A percentile compares a stretch with the other conserved stretches of the same genome.
Evolutionary conservation across 805 yeast species (phyloP).

Genomic region (Isabelozyma heimii): DNA sequence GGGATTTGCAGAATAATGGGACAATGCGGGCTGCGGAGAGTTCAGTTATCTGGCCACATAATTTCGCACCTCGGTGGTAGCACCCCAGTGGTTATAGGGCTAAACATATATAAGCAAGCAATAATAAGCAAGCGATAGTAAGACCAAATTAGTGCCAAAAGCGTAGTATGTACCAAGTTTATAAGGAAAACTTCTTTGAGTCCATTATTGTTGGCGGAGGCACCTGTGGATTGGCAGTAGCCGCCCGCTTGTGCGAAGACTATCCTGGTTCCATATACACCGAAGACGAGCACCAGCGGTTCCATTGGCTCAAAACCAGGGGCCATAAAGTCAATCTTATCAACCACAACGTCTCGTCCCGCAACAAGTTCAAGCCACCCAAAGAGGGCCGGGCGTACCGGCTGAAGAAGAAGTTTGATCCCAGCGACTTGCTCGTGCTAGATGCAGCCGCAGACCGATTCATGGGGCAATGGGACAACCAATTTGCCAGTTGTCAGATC

Average conservation of each 20-base stretch:
- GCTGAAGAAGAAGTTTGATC: constrained; percentile 13
- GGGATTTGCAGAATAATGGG: constrained; percentile 30
- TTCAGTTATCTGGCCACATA: neutral
- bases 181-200: constrained; percentile 24
- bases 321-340: constrained; percentile 25
- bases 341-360: constrained; percentile 10
- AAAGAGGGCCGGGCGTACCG: constrained; percentile 5
- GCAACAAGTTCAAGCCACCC: constrained; percentile 8
- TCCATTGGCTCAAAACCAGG: constrained; percentile 41
- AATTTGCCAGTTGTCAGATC: constrained; percentile 39
- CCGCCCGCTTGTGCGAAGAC: constrained; percentile 41
- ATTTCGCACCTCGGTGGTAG: neutral
- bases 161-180: constrained; percentile 1
- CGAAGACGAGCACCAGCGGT: constrained; percentile 47
- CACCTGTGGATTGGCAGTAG: constrained; percentile 41
- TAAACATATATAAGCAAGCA: too few relatives aligned
- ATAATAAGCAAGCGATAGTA: too few relatives aligned
- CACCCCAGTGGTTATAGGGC: constrained; percentile 8
- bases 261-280: constrained; percentile 43
- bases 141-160: neutral
- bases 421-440: constrained; percentile 33
- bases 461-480: constrained; percentile 44
- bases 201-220: constrained; percentile 46
- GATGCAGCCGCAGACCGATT: constrained; percentile 32
- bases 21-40: neutral